Evolutionary conservation across 108 stramenopile species (phyloP), one percentile per base, ranked within the genome.

Genomic region (Epipyxis sp.): DNA sequence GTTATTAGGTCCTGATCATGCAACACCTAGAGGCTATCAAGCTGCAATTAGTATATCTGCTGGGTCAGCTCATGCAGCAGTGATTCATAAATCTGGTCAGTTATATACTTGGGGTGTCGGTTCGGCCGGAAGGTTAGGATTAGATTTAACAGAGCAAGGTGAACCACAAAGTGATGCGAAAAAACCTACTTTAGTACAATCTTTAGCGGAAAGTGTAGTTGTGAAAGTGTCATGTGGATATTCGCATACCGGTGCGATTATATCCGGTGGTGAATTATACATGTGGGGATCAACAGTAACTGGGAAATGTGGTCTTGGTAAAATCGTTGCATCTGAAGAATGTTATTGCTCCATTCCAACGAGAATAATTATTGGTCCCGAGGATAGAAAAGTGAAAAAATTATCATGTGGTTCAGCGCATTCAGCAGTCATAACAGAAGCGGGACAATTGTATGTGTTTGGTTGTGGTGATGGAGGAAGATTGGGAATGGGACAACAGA

Each of bases 381-480:
- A 77, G 20, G 10, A 1, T 2, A 10, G 71, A 37, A 16, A 45
- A 2, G 41, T 25, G 41, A 16, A 20, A 13, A 76, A 86, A 58
- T 80, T 90, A 1, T 83, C 84, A 78, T 89, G 90, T 69, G 90
- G 90, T 32, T 84, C 86, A 29, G 78, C 85, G 3, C 90, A 90
- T 86, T 84, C 88, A 32, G 87, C 86, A 25, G 88, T 86, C 20
- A 84, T 88, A 3, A 83, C 85, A 25, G 78, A 43, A 0, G 78
- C 46, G 35, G 90, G 90, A 6, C 84, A 86, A 58, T 79, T 90
- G 1, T 90, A 65, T 69, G 87, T 90, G 20, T 90, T 88, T 87
- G 90, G 90, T 58, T 88, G 87, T 81, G 82, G 87, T 1, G 90
- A 89, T 68, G 89, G 89, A 42, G 90, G 90, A 0, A 76, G 88